Percentiles rank a stretch among this genome's conserved stretches.
phyloP scores from a whole-genome alignment of 306 rosid species.

The Abrus pulchellus region DNA sequence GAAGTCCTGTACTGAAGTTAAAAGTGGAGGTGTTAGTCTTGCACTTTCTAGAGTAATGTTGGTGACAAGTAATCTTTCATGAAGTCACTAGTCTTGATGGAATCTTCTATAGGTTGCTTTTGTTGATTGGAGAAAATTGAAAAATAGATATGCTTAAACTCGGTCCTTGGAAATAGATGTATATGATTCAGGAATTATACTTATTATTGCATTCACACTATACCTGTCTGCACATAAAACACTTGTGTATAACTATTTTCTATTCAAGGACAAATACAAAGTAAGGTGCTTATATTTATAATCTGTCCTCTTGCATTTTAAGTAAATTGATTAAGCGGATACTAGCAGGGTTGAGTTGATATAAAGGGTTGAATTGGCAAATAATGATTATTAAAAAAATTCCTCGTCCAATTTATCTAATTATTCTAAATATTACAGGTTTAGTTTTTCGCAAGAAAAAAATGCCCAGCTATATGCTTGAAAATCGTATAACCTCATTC shows the following conservation, averaged over 20 bases:
- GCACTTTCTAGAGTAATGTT: not conserved
- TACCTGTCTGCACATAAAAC: not conserved
- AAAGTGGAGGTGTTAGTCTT: slow-evolving; percentile 30
- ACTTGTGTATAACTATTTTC: not conserved
- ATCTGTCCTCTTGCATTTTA: not conserved
- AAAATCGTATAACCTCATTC: not conserved
- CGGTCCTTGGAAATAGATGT: not conserved
- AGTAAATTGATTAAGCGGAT: not conserved
- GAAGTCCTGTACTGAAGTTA: slow-evolving; percentile 34
- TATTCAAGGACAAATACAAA: not conserved
- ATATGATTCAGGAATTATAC: not conserved
- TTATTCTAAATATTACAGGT: too few species aligned
- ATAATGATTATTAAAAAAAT: too few species aligned
- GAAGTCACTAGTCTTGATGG: not conserved
- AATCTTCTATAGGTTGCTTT: slow-evolving; percentile 1
- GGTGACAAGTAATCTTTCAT: not conserved
- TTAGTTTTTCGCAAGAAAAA: not conserved
- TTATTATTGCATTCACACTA: not conserved
- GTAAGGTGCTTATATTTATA: not conserved
- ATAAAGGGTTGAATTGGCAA: too few species aligned
- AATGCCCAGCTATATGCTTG: not conserved
- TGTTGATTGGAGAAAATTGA: not conserved
- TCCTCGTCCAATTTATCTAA: too few species aligned
- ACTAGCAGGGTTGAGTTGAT: not conserved
- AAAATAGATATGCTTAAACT: not conserved